Evolutionary conservation across 345 rosid species (phyloP).

Genomic region (Sisymbrium altissimum): DNA sequence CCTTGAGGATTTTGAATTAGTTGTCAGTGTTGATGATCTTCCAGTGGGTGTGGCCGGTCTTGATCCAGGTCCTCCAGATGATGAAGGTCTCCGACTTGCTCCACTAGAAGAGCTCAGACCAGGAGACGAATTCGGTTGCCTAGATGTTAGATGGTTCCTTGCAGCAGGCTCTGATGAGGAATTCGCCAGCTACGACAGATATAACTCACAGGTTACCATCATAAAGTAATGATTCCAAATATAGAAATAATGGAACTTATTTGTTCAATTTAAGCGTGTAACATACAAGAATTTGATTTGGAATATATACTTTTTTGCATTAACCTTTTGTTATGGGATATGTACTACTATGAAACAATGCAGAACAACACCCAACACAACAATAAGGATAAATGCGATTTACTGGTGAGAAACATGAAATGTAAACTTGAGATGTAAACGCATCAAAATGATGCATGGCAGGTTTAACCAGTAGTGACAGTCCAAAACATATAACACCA

Average conservation of each 20-base stretch:
- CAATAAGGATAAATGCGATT: not conserved
- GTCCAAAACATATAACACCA: not conserved
- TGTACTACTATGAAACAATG: not conserved
- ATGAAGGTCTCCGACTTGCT: slow-evolving; percentile 78
- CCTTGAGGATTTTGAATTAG: slow-evolving; percentile 59
- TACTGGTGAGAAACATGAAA: not conserved
- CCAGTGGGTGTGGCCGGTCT: slow-evolving; percentile 91
- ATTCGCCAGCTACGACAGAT: slow-evolving; percentile 60
- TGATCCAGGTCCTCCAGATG: slow-evolving; percentile 95
- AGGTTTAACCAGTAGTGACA: not conserved
- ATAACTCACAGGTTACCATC: slow-evolving; percentile 13
- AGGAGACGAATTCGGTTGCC: slow-evolving; percentile 65
- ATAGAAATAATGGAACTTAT: not conserved
- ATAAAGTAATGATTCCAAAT: slow-evolving; percentile 14
- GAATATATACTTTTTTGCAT: not conserved
- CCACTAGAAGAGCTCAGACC: slow-evolving; percentile 61
- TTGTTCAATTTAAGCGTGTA: not conserved
- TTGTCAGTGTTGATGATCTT: slow-evolving; percentile 49
- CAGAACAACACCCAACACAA: not conserved
- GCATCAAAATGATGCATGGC: not conserved
- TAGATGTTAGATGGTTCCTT: slow-evolving; percentile 59
- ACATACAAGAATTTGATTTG: not conserved
- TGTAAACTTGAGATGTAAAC: not conserved
- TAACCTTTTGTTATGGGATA: not conserved
- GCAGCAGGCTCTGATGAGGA: slow-evolving; percentile 56